Evolutionary conservation across 1,284 basidiomycete genomes (phyloP), one percentile per base, ranked within the genome.

Genomic region (Melampsora abietis-canadensis): DNA sequence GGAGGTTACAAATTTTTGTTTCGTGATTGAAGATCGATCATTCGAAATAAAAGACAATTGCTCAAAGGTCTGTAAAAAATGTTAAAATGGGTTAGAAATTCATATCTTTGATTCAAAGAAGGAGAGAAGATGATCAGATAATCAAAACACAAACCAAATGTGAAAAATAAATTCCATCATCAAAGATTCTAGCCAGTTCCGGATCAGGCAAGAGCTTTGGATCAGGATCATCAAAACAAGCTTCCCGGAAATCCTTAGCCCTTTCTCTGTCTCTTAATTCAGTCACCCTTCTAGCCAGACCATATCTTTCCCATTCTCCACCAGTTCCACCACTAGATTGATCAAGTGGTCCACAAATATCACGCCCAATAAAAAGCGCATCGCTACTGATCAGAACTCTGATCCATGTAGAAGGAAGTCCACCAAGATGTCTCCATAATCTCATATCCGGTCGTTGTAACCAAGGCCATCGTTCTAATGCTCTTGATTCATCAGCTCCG

Each of bases 201-300:
- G 19, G n/a, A 54, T 54, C 51, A 54, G 24, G n/a, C 14, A 7
- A 21, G 14, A 27, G 6, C 19, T 27, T 10, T 5, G 6, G 4
- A 14, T 5, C 8, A 6, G 12, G 4, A n/a, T 54, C 24, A 2
- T 54, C 51, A 40, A 40, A 6, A 5, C 37, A 4, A 40, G 6
- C 12, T 40, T 40, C 37, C 12, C 10, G 10, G 12, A 5, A 12
- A 40, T 40, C 10, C n/a, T n/a, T 40, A 4, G 12, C 12, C 24
- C 51, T 54, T 54, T 54, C 51, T 54, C 51, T 54, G 6, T 54
- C 51, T 27, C 51, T 54, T n/a, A 54, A 27, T 7, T 54, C 51
- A 6, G 2, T n/a, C 19, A 54, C 51, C 21, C 51, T n/a, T 54
- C 51, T 54, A 6, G 51, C 51, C 19, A 54, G 17, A n/a, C 51